These are phyloP conservation scores for Mycena kentingensis DNA, from an alignment of 768 basidiomycete genomes.

Conservation along the genomic window DNA sequence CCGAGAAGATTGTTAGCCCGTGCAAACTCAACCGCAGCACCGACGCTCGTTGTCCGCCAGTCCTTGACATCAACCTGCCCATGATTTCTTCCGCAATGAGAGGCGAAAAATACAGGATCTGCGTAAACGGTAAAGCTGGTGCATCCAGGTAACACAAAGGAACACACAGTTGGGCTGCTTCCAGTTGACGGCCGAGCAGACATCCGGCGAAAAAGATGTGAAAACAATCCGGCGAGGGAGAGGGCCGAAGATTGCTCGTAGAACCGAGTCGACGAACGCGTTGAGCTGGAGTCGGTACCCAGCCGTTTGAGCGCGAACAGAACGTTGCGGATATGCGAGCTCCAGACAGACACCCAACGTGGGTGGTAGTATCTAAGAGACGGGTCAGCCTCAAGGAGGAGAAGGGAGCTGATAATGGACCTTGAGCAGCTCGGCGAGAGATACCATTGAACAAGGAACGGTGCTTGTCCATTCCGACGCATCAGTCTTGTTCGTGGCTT, in stretches of 20 bases:
- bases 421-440: slow-evolving; percentile 75
- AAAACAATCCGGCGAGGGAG: slow-evolving; percentile 80
- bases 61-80: slow-evolving; percentile 43
- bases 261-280: slow-evolving; percentile 78
- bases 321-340: slow-evolving; percentile 62
- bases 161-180: slow-evolving; percentile 94
- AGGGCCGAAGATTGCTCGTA: slow-evolving; percentile 70
- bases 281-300: slow-evolving; percentile 72
- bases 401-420: slow-evolving; percentile 42
- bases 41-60: slow-evolving; percentile 67
- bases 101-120: slow-evolving; percentile 97
- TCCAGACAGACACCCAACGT: slow-evolving; percentile 80
- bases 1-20: slow-evolving; percentile 92
- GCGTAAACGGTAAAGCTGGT: slow-evolving; percentile 14
- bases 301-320: slow-evolving; percentile 47
- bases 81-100: slow-evolving; percentile 73
- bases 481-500: slow-evolving; percentile 16
- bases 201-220: slow-evolving; percentile 86
- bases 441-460: slow-evolving; percentile 60
- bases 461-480: slow-evolving; percentile 46
- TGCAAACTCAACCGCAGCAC: slow-evolving; percentile 91
- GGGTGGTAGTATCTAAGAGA: slow-evolving; percentile 54
- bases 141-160: slow-evolving; percentile 3
- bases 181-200: slow-evolving; percentile 94
- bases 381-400: slow-evolving; percentile 7